A percentile compares a stretch with the other conserved stretches of the same genome.
phyloP scores from a whole-genome alignment of 306 rosid species.

The Gleditsia sinensis region DNA sequence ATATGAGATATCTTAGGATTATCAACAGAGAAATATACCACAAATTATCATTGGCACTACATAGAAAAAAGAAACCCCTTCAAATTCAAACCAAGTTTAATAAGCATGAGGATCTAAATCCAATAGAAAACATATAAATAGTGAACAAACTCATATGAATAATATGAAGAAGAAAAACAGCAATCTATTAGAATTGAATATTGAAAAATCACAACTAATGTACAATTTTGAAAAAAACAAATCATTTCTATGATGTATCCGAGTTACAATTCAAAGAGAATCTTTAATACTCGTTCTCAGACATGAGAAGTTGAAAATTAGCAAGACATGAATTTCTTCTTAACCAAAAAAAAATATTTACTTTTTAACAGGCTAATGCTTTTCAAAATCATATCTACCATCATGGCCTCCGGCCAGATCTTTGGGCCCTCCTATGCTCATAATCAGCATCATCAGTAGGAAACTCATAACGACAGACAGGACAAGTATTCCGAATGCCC shows the following conservation, averaged over 20 bases:
- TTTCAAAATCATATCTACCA: slow-evolving; percentile 20
- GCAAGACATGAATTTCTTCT: slow-evolving; percentile 23
- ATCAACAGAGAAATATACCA: neutral
- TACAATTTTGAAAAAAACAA: slow-evolving; percentile 10
- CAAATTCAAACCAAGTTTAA: neutral
- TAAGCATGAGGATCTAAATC: neutral
- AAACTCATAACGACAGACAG: slow-evolving; percentile 77
- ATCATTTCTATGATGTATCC: slow-evolving; percentile 34
- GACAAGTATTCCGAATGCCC: slow-evolving; percentile 78
- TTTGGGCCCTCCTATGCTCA: slow-evolving; percentile 57
- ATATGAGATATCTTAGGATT: neutral
- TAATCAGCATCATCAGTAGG: slow-evolving; percentile 69
- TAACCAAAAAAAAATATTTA: slow-evolving; percentile 42
- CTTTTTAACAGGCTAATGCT: slow-evolving; percentile 39
- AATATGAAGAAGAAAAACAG: neutral
- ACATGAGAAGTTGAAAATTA: slow-evolving; percentile 17
- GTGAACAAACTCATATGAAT: neutral
- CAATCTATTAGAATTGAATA: slow-evolving; percentile 2
- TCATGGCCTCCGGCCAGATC: slow-evolving; percentile 33
- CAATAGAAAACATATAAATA: neutral
- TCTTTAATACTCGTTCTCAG: slow-evolving; percentile 26
- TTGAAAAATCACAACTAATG: slow-evolving; percentile 8
- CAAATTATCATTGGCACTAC: neutral
- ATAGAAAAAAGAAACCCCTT: neutral
- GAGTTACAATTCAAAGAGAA: slow-evolving; percentile 31